Percentiles rank a stretch among this genome's conserved stretches.
phyloP scores from a whole-genome alignment of 495 filamentous ascomycete genomes.

The Xylaria cubensis region DNA sequence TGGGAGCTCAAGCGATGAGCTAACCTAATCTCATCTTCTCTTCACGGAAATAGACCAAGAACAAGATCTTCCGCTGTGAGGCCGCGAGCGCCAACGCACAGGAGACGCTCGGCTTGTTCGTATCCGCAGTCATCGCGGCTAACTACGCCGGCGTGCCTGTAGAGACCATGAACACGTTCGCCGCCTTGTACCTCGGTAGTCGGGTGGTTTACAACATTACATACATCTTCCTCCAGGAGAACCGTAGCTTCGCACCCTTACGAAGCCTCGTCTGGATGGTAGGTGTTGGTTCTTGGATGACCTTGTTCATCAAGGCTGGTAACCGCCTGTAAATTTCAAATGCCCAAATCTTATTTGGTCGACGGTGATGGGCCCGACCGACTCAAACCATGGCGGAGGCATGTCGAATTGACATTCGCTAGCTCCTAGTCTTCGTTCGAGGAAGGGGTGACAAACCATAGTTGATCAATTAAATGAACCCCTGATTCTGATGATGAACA shows the following conservation, averaged over 20 bases:
- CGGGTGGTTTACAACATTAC: slow-evolving; percentile 49
- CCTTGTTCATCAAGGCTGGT: slow-evolving; percentile 53
- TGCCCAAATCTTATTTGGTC: neutral
- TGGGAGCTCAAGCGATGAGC: neutral
- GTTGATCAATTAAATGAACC: neutral
- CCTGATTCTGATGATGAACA: neutral
- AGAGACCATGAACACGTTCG: slow-evolving; percentile 46
- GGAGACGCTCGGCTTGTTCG: slow-evolving; percentile 54
- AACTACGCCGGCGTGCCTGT: slow-evolving; percentile 47
- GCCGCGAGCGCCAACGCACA: slow-evolving; percentile 51
- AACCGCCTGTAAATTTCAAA: slow-evolving; percentile 23
- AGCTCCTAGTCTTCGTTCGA: neutral
- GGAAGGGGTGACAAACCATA: neutral
- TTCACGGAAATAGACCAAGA: slow-evolving; percentile 21
- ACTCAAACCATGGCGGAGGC: neutral
- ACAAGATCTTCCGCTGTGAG: slow-evolving; percentile 51
- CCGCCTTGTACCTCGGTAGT: slow-evolving; percentile 45
- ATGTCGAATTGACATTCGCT: neutral
- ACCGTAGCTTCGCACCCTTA: slow-evolving; percentile 38
- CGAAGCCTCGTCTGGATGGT: slow-evolving; percentile 45
- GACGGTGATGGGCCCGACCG: neutral
- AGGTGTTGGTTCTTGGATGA: slow-evolving; percentile 39
- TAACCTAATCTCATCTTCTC: slow-evolving; percentile 5
- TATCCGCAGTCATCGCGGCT: slow-evolving; percentile 52
- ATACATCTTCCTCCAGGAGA: slow-evolving; percentile 49